Percentiles rank a stretch among this genome's conserved stretches.
Conservation (phyloP, 495 filamentous ascomycete genomes). For the Penicillium cinerascens region DNA sequence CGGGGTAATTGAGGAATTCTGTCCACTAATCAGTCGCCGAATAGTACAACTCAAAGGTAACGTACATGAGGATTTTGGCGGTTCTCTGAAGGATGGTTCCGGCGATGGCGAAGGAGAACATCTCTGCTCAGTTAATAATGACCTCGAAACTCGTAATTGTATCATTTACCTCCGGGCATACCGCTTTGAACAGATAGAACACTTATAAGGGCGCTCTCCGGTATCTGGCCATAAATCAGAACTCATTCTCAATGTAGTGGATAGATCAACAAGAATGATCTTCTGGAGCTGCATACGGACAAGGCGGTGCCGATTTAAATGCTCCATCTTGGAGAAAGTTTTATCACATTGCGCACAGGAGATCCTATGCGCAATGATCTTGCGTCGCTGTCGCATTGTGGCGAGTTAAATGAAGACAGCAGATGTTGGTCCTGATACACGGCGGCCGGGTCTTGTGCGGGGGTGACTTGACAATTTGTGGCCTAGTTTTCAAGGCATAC, state of each 20-base stretch:
- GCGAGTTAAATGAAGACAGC: background rate
- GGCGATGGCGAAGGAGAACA: constrained; percentile 9
- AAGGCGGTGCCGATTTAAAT: constrained; percentile 9
- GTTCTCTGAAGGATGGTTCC: constrained; percentile 2
- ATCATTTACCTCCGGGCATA: constrained; percentile 2
- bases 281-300: background rate
- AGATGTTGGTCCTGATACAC: no score
- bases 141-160: background rate
- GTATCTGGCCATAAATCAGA: constrained; percentile 1
- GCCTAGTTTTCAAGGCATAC: no score
- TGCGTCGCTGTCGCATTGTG: background rate
- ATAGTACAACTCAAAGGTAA: background rate
- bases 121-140: background rate
- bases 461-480: background rate
- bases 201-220: constrained; percentile 7
- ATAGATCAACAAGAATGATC: background rate
- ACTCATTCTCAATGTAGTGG: no score
- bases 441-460: background rate
- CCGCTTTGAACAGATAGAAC: constrained; percentile 6
- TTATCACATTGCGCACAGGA: constrained; percentile 8
- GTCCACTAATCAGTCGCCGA: no score
- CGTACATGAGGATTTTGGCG: background rate
- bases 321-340: constrained; percentile 10
- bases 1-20: background rate
- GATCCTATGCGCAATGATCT: background rate